phyloP scores from a whole-genome alignment of 805 yeast genomes.

The Candida suzukii region DNA sequence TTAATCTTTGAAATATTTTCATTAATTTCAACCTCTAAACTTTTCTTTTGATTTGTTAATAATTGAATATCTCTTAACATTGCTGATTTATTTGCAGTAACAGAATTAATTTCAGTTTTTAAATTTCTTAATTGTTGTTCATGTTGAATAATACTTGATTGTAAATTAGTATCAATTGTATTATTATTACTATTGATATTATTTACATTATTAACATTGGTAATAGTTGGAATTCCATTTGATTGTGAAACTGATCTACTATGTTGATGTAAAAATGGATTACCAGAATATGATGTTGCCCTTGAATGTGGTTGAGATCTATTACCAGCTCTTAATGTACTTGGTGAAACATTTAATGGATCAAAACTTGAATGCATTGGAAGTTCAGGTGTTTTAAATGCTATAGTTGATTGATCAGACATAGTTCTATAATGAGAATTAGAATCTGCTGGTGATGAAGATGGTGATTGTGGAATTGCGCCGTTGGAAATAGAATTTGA shows the following conservation, averaged over 20 bases:
- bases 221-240: too few species aligned
- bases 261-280: slow-evolving; percentile 17
- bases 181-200: slow-evolving; percentile 23
- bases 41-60: slow-evolving; percentile 39
- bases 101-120: slow-evolving; percentile 32
- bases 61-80: slow-evolving; percentile 44
- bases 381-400: background rate
- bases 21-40: slow-evolving; percentile 37
- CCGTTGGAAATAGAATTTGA: background rate
- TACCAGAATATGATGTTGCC: slow-evolving; percentile 8
- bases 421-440: slow-evolving; percentile 7
- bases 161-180: background rate
- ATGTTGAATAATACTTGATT: slow-evolving; percentile 19
- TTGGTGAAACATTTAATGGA: background rate
- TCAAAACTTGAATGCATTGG: background rate
- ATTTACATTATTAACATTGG: slow-evolving; percentile 45
- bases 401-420: slow-evolving; percentile 21
- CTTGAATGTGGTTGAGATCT: slow-evolving; percentile 40
- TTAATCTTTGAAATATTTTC: slow-evolving; percentile 11
- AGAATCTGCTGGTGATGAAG: background rate
- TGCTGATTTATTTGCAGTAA: slow-evolving; percentile 33
- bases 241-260: slow-evolving; percentile 37
- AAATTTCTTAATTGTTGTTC: slow-evolving; percentile 33
- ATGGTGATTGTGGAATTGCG: background rate
- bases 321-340: slow-evolving; percentile 17